A percentile compares a stretch with the other conserved stretches of the same genome.
Conservation (phyloP, 805 yeast genomes). For the Wickerhamomyces chambardii region DNA sequence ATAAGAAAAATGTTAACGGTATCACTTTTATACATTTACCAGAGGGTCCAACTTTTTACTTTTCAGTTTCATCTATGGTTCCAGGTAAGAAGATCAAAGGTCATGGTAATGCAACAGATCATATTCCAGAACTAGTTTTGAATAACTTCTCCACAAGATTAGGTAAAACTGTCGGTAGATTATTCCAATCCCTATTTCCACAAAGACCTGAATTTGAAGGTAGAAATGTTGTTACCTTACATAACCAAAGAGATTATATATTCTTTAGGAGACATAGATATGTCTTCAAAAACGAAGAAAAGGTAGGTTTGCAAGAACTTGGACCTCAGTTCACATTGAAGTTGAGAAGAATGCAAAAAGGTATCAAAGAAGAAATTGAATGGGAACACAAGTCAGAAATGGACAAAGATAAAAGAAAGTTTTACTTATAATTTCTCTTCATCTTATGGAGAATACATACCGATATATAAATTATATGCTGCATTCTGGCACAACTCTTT, state of each 20-base stretch:
- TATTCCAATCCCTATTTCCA: conserved; percentile 90
- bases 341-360: conserved; percentile 83
- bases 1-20: conserved; percentile 87
- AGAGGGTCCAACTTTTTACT: conserved; percentile 91
- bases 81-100: conserved; percentile 73
- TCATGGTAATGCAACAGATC: conserved; percentile 87
- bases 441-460: not conserved
- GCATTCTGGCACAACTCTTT: no score
- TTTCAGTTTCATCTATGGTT: conserved; percentile 68
- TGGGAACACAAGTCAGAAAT: conserved; percentile 96
- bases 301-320: conserved; percentile 89
- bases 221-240: conserved; percentile 90
- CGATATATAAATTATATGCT: no score
- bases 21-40: conserved; percentile 91
- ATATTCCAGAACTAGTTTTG: conserved; percentile 84
- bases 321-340: conserved; percentile 96
- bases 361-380: conserved; percentile 83
- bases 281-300: conserved; percentile 79
- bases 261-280: conserved; percentile 95
- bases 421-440: conserved; percentile 45
- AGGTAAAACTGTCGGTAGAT: conserved; percentile 87
- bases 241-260: conserved; percentile 92
- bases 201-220: conserved; percentile 92
- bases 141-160: conserved; percentile 89
- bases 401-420: conserved; percentile 95